Conservation (phyloP, 768 basidiomycete genomes). For the Rossbeevera mucosa region DNA sequence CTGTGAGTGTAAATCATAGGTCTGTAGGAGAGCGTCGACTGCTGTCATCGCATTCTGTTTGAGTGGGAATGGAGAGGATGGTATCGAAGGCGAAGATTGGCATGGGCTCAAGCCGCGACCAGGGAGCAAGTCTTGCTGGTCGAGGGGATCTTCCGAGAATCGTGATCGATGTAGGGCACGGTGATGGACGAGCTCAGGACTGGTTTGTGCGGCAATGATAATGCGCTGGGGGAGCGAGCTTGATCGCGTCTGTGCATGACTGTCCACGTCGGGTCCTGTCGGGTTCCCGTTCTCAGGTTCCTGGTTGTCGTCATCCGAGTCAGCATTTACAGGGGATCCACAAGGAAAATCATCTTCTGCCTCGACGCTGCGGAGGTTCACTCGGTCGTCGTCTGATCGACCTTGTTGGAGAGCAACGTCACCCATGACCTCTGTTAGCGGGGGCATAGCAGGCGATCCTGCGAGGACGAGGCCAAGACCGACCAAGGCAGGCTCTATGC, state of each 20-base stretch:
- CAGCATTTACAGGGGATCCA: conserved; percentile 17
- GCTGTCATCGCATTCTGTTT: conserved; percentile 41
- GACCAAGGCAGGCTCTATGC: conserved; percentile 70
- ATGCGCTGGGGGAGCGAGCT: conserved; percentile 40
- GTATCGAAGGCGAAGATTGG: conserved; percentile 69
- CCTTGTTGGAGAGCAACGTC: conserved; percentile 89
- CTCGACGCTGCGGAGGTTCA: conserved; percentile 47
- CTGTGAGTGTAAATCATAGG: conserved; percentile 66
- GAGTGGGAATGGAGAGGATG: conserved; percentile 42
- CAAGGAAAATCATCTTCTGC: conserved; percentile 38
- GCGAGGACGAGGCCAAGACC: conserved; percentile 83
- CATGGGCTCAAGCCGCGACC: conserved; percentile 42
- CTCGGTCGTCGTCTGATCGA: conserved; percentile 59
- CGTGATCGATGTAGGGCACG: conserved; percentile 48
- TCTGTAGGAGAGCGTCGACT: conserved; percentile 57
- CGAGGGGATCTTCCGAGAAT: conserved; percentile 70
- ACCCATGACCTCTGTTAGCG: conserved; percentile 68
- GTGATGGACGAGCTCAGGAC: conserved; percentile 64
- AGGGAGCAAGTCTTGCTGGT: conserved; percentile 52
- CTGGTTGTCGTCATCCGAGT: conserved; percentile 39
- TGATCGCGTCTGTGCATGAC: conserved; percentile 9
- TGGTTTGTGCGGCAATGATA: conserved; percentile 66
- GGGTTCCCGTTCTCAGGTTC: conserved; percentile 31
- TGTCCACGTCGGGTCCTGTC: conserved; percentile 17
- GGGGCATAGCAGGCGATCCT: conserved; percentile 71